Evolutionary conservation across 257 asterid species (phyloP), one percentile per base, ranked within the genome.

Genomic region (Solanum pennellii): DNA sequence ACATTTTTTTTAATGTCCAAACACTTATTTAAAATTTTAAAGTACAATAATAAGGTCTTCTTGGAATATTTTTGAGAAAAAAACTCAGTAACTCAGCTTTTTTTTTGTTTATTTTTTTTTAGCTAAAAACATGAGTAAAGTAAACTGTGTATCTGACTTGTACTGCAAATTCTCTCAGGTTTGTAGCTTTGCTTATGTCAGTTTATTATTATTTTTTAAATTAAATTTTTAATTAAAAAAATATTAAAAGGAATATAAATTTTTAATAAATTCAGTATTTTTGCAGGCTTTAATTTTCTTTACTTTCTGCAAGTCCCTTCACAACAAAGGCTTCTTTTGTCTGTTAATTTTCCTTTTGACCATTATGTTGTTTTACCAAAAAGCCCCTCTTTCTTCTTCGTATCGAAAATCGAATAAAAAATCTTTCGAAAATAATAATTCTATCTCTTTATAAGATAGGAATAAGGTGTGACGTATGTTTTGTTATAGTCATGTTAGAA

Each of bases 151-250:
- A 65, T 88, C 90, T 84, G 91, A 83, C 65, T 82, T 42, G 89
- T 79, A 44, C 89, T 88, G 93, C 90, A 89, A 85, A 89, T 89
- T 84, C 91, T 87, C 87, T 82, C 25, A 83, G 71, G 45, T 83
- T 82, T 18, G n/a, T 25, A 68, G 52, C 91, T 80, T 71, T 79
- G 90, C 62, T 65, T 88, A 33, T 87, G 88, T 86, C 69, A 65
- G 39, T 29, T 86, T 62, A 18, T 86, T 62, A 27, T 84, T 84
- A n/a, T 84, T 62, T 62, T 47, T 82, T 25, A 11, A 14, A 10
- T 52, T 52, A 31, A 52, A 41, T 41, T 41, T 41, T 52, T 16
- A 52, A 2, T 16, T 52, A 16, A 52, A 52, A 52, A 37, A 56
- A 23, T 13, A 31, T 1, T 7, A 9, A 39, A 84, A 14, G 65